Evolutionary conservation across 768 basidiomycete genomes (phyloP).

Genomic region (Amanita rimosa): DNA sequence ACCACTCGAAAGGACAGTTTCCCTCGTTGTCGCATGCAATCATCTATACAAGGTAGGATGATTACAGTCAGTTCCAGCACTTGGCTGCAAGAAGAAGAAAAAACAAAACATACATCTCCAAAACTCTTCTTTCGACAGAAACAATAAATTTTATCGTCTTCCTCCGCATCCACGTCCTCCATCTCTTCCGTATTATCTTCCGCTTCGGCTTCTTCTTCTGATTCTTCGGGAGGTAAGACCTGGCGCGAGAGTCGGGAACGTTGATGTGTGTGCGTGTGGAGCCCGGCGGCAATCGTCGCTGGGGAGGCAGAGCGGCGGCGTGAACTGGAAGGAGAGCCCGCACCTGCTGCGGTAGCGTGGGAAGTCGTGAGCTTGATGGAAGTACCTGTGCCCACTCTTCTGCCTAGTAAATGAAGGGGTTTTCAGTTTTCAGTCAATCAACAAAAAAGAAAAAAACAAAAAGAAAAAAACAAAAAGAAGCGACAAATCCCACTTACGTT

Average conservation of each 20-base stretch:
- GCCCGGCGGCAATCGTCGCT: conserved; percentile 20
- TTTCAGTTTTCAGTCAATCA: too few species aligned
- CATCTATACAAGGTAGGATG: conserved; percentile 38
- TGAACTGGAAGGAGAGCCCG: conserved; percentile 1
- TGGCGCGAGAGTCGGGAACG: conserved; percentile 38
- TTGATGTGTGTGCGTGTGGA: conserved; percentile 22
- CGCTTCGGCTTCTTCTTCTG: conserved; percentile 30
- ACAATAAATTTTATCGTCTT: conserved; percentile 38
- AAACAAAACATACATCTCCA: conserved; percentile 28
- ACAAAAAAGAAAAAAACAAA: background rate
- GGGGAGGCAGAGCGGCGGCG: conserved; percentile 33
- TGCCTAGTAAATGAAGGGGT: conserved; percentile 20
- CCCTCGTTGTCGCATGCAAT: conserved; percentile 61
- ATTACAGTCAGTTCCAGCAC: background rate
- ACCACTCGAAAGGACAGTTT: conserved; percentile 64
- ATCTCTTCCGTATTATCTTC: conserved; percentile 4
- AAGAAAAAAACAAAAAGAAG: background rate
- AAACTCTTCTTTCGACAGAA: conserved; percentile 41
- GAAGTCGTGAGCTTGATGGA: conserved; percentile 31
- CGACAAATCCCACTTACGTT: conserved; percentile 24
- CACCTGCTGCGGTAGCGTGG: conserved; percentile 16
- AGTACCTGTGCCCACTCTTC: conserved; percentile 24
- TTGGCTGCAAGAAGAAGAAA: background rate
- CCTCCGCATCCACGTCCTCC: conserved; percentile 38
- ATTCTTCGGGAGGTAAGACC: conserved; percentile 26